Evolutionary conservation across 179 eudicot species (phyloP).

Genomic region (Silene coronaria): DNA sequence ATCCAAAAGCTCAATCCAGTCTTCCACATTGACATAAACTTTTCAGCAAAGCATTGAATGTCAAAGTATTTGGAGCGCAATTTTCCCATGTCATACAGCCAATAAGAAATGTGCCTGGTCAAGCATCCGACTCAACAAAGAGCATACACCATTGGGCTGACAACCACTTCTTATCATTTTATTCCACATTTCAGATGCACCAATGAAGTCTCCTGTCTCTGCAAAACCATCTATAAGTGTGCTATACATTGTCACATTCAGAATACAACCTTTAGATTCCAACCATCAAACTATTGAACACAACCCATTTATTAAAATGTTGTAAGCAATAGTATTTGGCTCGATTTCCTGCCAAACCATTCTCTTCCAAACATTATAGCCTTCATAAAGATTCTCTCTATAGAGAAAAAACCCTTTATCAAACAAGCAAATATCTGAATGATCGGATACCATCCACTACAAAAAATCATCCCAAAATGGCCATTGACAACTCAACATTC

Average conservation of each 20-base stretch:
- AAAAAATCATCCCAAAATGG: conserved; percentile 57
- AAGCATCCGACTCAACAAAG: conserved; percentile 63
- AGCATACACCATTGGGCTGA: conserved; percentile 75
- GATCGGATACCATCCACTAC: conserved; percentile 53
- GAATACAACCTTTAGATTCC: conserved; percentile 45
- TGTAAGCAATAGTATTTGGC: conserved; percentile 61
- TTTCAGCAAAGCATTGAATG: conserved; percentile 60
- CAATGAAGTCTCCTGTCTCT: conserved; percentile 48
- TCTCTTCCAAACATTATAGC: conserved; percentile 46
- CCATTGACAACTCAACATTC: conserved; percentile 42
- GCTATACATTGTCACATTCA: conserved; percentile 57
- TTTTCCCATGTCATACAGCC: conserved; percentile 48
- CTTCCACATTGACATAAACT: conserved; percentile 50
- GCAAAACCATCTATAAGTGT: conserved; percentile 64
- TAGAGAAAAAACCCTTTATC: conserved; percentile 53
- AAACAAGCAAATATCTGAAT: conserved; percentile 51
- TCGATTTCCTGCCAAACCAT: conserved; percentile 51
- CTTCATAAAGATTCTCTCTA: conserved; percentile 47
- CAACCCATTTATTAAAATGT: conserved; percentile 53
- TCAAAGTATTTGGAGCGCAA: conserved; percentile 59
- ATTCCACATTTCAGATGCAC: conserved; percentile 72
- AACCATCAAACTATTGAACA: conserved; percentile 41
- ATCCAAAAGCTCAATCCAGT: conserved; percentile 51
- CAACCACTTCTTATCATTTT: conserved; percentile 62
- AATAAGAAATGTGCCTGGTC: conserved; percentile 54